Conservation (phyloP, 495 filamentous ascomycete genomes). For the Penicillium ochrochloron region DNA sequence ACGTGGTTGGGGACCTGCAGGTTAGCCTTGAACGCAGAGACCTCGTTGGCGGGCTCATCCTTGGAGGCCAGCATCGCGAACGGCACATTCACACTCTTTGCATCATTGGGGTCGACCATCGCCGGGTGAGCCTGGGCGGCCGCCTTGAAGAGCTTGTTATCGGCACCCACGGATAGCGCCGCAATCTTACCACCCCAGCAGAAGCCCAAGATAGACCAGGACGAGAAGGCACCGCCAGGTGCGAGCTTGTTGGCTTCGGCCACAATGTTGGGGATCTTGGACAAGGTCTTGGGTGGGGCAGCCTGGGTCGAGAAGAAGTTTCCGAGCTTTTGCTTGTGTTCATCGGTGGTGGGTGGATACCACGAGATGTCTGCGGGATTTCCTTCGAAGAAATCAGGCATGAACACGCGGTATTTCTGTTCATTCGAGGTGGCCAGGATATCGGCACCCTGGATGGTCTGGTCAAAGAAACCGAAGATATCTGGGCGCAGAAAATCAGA, state of each 20-base stretch:
- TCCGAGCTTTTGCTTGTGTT: conserved; percentile 76
- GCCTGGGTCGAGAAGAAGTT: conserved; percentile 77
- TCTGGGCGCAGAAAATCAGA: conserved; percentile 31
- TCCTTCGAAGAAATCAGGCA: conserved; percentile 63
- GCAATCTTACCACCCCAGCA: conserved; percentile 94
- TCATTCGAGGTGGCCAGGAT: conserved; percentile 53
- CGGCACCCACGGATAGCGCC: conserved; percentile 59
- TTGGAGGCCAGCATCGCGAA: conserved; percentile 67
- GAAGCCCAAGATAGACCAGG: conserved; percentile 87
- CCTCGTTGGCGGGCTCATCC: conserved; percentile 68
- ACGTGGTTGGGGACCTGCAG: conserved; percentile 72
- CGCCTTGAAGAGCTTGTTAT: conserved; percentile 68
- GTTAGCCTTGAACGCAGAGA: conserved; percentile 71
- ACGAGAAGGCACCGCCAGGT: conserved; percentile 55
- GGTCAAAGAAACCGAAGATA: conserved; percentile 61
- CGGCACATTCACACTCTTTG: conserved; percentile 66
- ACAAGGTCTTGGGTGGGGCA: conserved; percentile 63
- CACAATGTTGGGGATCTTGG: conserved; percentile 66
- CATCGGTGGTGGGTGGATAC: conserved; percentile 79
- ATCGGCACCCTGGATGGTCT: conserved; percentile 62
- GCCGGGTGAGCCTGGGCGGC: conserved; percentile 80
- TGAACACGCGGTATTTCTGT: conserved; percentile 61
- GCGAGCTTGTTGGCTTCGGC: conserved; percentile 55
- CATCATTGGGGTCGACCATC: conserved; percentile 79
- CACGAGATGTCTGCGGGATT: conserved; percentile 49